These are phyloP conservation scores for Agarophyton chilense DNA, from an alignment of 23 red algal species.

Conservation along the genomic window DNA sequence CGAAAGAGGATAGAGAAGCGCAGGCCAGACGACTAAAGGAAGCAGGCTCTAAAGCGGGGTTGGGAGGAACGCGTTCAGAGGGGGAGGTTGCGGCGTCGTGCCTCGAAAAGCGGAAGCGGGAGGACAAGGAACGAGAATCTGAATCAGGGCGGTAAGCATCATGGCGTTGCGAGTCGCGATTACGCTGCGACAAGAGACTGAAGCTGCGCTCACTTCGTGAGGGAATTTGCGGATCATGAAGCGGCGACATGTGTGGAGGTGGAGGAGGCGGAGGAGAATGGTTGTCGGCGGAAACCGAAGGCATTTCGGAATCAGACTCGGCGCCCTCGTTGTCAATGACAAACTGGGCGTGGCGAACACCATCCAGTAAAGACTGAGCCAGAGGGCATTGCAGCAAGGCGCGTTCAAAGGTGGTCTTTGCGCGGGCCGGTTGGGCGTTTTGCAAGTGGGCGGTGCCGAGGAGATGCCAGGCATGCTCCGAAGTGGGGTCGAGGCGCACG, in stretches of 20 bases:
- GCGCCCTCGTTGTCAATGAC: slow-evolving; percentile 46
- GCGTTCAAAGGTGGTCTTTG: slow-evolving; percentile 13
- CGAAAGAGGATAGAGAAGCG: not conserved
- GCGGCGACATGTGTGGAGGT: not conserved
- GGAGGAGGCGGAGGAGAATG: not conserved
- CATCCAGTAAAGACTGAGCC: slow-evolving; percentile 1
- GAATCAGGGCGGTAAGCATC: not conserved
- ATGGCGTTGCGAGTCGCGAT: not conserved
- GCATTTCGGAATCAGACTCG: slow-evolving; percentile 32
- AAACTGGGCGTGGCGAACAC: slow-evolving; percentile 13
- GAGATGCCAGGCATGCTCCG: slow-evolving; percentile 34
- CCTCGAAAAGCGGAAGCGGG: slow-evolving; percentile 11
- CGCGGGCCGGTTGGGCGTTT: slow-evolving; percentile 7
- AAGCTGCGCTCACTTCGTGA: not conserved
- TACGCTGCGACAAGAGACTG: not conserved
- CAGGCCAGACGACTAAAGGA: slow-evolving; percentile 8
- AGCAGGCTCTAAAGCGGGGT: not conserved
- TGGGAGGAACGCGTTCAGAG: not conserved
- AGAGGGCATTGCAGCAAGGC: slow-evolving; percentile 9
- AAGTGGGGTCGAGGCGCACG: slow-evolving; percentile 13
- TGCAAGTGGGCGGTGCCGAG: slow-evolving; percentile 34
- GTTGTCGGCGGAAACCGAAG: not conserved
- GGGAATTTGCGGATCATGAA: not conserved
- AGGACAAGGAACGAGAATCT: slow-evolving; percentile 1
- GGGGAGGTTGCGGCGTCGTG: not conserved